Evolutionary conservation across 768 basidiomycete species (phyloP), one percentile per base, ranked within the genome.

Genomic region (Cyclocybe aegerita): DNA sequence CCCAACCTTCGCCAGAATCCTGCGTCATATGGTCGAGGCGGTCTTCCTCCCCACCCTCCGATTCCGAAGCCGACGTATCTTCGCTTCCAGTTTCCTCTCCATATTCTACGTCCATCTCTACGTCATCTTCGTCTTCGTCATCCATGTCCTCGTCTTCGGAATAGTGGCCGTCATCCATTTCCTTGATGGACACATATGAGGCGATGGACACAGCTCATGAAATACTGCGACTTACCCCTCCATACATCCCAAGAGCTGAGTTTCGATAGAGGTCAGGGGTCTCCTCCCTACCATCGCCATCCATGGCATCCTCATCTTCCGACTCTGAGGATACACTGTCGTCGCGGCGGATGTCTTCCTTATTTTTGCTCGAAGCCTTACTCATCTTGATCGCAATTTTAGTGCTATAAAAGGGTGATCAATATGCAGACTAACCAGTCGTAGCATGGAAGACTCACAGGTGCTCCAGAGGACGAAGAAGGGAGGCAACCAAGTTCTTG

Each of bases 351-450:
- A 78, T 77, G 23, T 82, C 84, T 16, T 83, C 86, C 61, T 88
- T 89, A 38, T 59, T 69, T 67, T 85, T 90, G 41, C 79, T 79
- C 10, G 85, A 80, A 7, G 85, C 76, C 37, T 87, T 83, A 43
- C 93, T 96, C 91, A 98, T 95, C 70, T 96, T 98, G 70, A 97
- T 98, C n/a, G 96, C 95, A 47, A 95, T 79, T 66, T 96, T 97
- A 12, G 97, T 90, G 44, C 93, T 96, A 54, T 31, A 48, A 49
- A 53, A 54, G 40, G 42, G 47, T 58, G 48, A 57, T 54, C 34
- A 39, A 64, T 9, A 36, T 33, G 37, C 14, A 39, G 14, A 14
- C 42, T 7, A 34, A 37, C 41, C 17, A 34, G 31, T 16, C 23
- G 29, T 30, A 32, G 33, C 40, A 41, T 39, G 0, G 14, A 69